Conservation (phyloP, 768 basidiomycete species). For the Stropharia rugosoannulata region DNA sequence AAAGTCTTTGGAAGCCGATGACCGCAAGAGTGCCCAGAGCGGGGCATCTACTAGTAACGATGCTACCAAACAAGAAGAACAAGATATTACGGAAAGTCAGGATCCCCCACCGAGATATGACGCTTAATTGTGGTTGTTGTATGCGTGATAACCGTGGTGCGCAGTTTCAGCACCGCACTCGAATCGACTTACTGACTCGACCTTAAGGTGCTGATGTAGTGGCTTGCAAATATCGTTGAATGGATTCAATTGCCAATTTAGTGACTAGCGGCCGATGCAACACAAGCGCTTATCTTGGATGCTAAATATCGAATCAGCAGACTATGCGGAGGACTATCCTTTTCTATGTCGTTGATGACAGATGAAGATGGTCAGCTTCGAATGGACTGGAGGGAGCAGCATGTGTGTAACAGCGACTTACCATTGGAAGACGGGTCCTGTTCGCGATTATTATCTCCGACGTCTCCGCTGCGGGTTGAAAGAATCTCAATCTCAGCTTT, state of each 20-base stretch:
- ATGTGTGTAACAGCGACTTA: neutral
- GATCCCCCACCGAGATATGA: conserved; percentile 22
- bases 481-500: conserved; percentile 94
- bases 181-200: neutral
- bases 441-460: neutral
- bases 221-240: neutral
- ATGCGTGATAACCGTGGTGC: neutral
- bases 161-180: neutral
- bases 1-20: conserved; percentile 25
- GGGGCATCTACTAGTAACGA: conserved; percentile 1
- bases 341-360: neutral
- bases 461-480: neutral
- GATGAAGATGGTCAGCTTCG: neutral
- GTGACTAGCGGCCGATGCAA: neutral
- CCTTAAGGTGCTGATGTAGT: neutral
- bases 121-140: conserved; percentile 3
- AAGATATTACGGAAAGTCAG: conserved; percentile 2
- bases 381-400: neutral
- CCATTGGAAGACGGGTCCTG: neutral
- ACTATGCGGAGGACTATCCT: neutral
- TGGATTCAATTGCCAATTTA: neutral
- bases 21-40: conserved; percentile 6
- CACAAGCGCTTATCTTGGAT: conserved; percentile 6
- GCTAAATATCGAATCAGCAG: conserved; percentile 10
- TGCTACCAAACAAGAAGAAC: conserved; percentile 1